These are phyloP conservation scores for Spergularia bocconei DNA, from an alignment of 148 eudicot genomes.

Conservation along the genomic window DNA sequence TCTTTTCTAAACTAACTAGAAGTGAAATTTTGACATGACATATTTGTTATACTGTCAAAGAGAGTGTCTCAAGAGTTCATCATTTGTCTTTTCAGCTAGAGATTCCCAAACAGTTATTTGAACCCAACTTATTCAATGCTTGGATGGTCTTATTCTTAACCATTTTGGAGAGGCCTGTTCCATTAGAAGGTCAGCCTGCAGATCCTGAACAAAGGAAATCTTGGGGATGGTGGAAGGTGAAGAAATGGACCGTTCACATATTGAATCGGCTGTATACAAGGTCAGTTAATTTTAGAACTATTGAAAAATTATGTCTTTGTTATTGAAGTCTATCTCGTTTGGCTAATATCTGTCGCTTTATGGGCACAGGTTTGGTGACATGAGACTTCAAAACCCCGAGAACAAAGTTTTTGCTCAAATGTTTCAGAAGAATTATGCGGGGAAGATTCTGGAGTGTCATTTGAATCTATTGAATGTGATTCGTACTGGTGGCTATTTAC, in stretches of 20 bases:
- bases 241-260: constrained; percentile 98
- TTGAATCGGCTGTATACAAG: constrained; percentile 90
- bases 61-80: not conserved
- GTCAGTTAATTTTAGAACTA: constrained; percentile 31
- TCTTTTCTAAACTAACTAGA: not conserved
- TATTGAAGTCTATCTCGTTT: not conserved
- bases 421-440: constrained; percentile 95
- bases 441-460: constrained; percentile 92
- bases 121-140: constrained; percentile 84
- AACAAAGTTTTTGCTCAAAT: constrained; percentile 87
- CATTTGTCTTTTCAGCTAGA: constrained; percentile 58
- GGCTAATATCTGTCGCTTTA: not conserved
- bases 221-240: constrained; percentile 99
- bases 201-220: constrained; percentile 89
- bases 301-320: not conserved
- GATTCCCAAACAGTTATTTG: constrained; percentile 87
- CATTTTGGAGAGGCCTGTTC: constrained; percentile 96
- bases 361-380: constrained; percentile 74
- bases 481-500: constrained; percentile 93
- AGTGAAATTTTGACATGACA: not conserved
- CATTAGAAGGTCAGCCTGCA: constrained; percentile 86
- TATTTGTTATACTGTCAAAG: not conserved
- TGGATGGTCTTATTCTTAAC: constrained; percentile 95
- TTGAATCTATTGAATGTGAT: constrained; percentile 81
- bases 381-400: constrained; percentile 91